Conservation (phyloP, 148 eudicot species). For the Rhododendron mucronatum region DNA sequence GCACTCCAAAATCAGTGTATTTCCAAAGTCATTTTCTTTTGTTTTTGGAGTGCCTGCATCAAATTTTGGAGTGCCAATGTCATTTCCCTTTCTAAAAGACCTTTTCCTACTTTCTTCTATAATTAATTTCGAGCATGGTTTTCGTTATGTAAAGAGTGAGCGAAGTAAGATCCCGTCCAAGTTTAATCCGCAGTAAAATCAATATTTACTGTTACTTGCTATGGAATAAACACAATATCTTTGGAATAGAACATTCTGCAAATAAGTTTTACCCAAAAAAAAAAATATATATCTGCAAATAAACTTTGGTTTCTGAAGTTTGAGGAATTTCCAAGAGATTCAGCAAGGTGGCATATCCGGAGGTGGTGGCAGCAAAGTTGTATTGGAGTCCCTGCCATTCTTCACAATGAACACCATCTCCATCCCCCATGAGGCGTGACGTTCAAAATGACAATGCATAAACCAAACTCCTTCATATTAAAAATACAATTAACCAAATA, state of each 20-base stretch:
- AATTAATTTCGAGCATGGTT: neutral
- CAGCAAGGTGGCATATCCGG: slow-evolving; percentile 21
- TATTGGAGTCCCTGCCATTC: neutral
- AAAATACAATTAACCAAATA: neutral
- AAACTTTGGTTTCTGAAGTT: neutral
- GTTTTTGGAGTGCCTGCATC: no score
- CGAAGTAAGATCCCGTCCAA: neutral
- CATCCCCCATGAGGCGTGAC: slow-evolving; percentile 20
- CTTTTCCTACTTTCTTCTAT: no score
- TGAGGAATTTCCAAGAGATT: neutral
- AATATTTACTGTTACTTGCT: neutral
- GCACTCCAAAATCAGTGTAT: no score
- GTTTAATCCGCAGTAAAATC: neutral
- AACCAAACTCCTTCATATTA: slow-evolving; percentile 16
- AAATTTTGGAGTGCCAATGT: no score
- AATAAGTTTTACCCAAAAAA: neutral
- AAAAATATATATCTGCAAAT: neutral
- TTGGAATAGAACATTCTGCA: neutral
- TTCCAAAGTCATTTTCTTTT: no score
- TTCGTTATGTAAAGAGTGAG: neutral
- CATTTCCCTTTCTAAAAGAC: no score
- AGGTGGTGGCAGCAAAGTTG: slow-evolving; percentile 9
- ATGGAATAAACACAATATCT: neutral
- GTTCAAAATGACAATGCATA: slow-evolving; percentile 20
- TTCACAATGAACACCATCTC: slow-evolving; percentile 14